Evolutionary conservation across 768 basidiomycete genomes (phyloP), one percentile per base, ranked within the genome.

Genomic region (Amanita rimosa): DNA sequence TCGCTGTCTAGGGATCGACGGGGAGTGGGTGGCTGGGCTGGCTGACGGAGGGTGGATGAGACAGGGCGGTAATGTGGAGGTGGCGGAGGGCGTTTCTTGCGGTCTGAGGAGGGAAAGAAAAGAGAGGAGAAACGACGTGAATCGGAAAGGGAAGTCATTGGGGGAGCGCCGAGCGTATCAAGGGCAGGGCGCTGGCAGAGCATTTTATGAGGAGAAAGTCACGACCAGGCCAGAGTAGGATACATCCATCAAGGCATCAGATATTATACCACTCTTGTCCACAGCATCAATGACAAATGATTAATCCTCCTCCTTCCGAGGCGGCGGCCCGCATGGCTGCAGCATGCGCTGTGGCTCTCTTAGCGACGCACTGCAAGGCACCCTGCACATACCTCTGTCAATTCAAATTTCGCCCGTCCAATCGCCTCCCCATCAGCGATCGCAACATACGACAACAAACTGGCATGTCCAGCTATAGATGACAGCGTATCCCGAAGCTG

Each of bases 401-500:
- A 35, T 27, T 42, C 48, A 44, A 42, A 45, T 35, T 50, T 48
- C 41, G 52, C 41, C 11, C 96, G 70, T 7, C 89, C 96, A 48
- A 84, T 79, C n/a, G 89, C 75, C 64, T 97, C 93, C 2, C 92
- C 91, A 55, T 99, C 95, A 11, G 94, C 94, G 58, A 98, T 81
- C 1, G 93, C 83, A 40, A 97, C 72, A 62, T 85, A 99, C 2
- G 89, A 89, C 11, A 81, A 70, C 49, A 99, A 67, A 0, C 88
- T 75, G 3, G 91, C 77, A 63, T 99, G 96, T 2, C 95, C 92
- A 39, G 93, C 81, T 53, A 98, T 93, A 7, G 94, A 86, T 19
- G 94, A 71, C 52, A 90, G 69, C n/a, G 92, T 94, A 63, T 98
- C 95, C 36, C 95, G 82, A 67, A 97, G 94, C 60, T 97, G 95